A percentile compares a stretch with the other conserved stretches of the same genome.
Conservation (phyloP, 768 basidiomycete genomes). For the Auriculariales sp. region DNA sequence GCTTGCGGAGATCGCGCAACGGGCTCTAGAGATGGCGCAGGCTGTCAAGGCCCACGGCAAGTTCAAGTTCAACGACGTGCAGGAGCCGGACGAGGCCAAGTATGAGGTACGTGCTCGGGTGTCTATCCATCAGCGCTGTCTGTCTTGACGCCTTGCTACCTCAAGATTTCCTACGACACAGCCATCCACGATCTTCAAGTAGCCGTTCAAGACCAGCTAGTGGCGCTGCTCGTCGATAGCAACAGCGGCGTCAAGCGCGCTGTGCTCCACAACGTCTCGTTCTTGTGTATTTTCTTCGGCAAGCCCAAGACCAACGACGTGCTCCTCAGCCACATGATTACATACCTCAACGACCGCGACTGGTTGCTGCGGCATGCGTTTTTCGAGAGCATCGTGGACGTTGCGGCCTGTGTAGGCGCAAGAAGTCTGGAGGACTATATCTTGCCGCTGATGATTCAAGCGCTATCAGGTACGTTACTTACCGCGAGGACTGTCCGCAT, state of each 20-base stretch:
- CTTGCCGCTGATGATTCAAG: conserved; percentile 90
- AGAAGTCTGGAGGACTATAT: conserved; percentile 92
- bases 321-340: conserved; percentile 75
- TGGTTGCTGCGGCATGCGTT: conserved; percentile 87
- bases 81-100: conserved; percentile 64
- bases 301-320: conserved; percentile 90
- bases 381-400: conserved; percentile 90
- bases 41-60: conserved; percentile 74
- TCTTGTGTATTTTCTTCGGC: conserved; percentile 86
- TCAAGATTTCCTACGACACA: conserved; percentile 65
- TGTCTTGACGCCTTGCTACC: not conserved
- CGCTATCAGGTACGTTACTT: conserved; percentile 59
- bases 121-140: not conserved
- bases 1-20: conserved; percentile 72
- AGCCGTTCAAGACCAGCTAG: conserved; percentile 77
- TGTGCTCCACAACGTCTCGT: conserved; percentile 72
- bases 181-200: conserved; percentile 75
- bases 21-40: conserved; percentile 89
- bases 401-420: conserved; percentile 86
- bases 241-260: conserved; percentile 86
- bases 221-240: conserved; percentile 73
- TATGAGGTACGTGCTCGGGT: conserved; percentile 47
- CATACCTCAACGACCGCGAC: conserved; percentile 78
- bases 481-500: not conserved
- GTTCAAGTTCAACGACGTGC: conserved; percentile 47